A percentile compares a stretch with the other conserved stretches of the same genome.
phyloP scores from a whole-genome alignment of 345 rosid genomes.

The Eucalyptus sp. region DNA sequence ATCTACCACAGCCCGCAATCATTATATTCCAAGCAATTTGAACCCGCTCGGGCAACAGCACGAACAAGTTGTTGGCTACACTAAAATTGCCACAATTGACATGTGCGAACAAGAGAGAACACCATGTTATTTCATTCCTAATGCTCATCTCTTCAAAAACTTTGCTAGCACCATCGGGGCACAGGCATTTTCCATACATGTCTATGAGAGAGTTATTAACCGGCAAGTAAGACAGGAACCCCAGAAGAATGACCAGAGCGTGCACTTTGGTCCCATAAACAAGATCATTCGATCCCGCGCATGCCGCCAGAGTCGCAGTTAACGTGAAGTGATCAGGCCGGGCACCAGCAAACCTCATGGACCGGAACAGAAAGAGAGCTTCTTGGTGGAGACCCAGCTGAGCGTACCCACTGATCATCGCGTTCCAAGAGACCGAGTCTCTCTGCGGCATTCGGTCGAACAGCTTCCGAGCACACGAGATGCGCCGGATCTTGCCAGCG shows the following conservation, averaged over 20 bases:
- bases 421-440: slow-evolving; percentile 63
- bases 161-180: slow-evolving; percentile 27
- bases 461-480: slow-evolving; percentile 43
- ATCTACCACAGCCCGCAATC: slow-evolving; percentile 45
- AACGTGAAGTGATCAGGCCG: slow-evolving; percentile 54
- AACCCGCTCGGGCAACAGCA: slow-evolving; percentile 37
- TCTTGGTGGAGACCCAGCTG: slow-evolving; percentile 44
- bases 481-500: slow-evolving; percentile 18
- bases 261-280: slow-evolving; percentile 37
- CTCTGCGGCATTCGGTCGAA: slow-evolving; percentile 55
- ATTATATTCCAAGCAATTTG: slow-evolving; percentile 67
- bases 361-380: slow-evolving; percentile 29
- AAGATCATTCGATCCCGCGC: slow-evolving; percentile 27
- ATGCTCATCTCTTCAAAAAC: slow-evolving; percentile 40
- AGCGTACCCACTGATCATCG: slow-evolving; percentile 62
- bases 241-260: slow-evolving; percentile 24
- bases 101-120: slow-evolving; percentile 66
- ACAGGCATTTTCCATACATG: slow-evolving; percentile 70
- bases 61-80: slow-evolving; percentile 27
- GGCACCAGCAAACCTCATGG: slow-evolving; percentile 20
- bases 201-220: slow-evolving; percentile 60
- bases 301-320: slow-evolving; percentile 48
- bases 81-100: slow-evolving; percentile 25
- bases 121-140: slow-evolving; percentile 73
- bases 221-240: slow-evolving; percentile 28